Conservation (phyloP, 192 early-diverging fungal species). For the Podila epigama region DNA sequence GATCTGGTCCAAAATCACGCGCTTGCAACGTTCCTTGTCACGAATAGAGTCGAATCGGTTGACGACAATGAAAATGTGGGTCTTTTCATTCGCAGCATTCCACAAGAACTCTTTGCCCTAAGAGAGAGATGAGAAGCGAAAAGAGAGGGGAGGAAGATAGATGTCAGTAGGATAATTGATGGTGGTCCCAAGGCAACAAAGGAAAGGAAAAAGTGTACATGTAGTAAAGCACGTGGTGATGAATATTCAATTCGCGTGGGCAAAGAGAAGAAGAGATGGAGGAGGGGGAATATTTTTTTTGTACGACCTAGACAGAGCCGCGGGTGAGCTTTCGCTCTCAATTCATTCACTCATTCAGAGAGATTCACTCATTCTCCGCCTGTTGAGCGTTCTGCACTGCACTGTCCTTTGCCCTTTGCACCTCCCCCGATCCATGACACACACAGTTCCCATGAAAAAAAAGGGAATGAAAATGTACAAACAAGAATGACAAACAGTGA, state of each 20-base stretch:
- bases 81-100: constrained; percentile 98
- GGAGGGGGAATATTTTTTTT: no score
- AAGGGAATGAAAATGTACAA: not conserved
- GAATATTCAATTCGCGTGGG: no score
- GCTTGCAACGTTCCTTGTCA: constrained; percentile 92
- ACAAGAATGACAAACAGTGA: not conserved
- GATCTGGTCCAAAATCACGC: constrained; percentile 97
- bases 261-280: no score
- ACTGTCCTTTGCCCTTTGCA: not conserved
- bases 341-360: not conserved
- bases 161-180: no score
- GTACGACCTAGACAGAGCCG: no score
- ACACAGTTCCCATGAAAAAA: constrained; percentile 6
- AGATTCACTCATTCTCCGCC: not conserved
- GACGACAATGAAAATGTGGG: constrained; percentile 98
- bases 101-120: constrained; percentile 96
- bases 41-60: constrained; percentile 97
- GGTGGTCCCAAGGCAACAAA: no score
- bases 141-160: not conserved
- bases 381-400: not conserved
- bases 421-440: not conserved
- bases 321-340: not conserved
- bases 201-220: no score
- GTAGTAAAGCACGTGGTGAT: no score
- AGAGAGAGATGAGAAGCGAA: constrained; percentile 9